Percentiles rank a stretch among this genome's conserved stretches.
phyloP scores from a whole-genome alignment of 2,329 filamentous ascomycete genomes.

The Alternaria alternata region DNA sequence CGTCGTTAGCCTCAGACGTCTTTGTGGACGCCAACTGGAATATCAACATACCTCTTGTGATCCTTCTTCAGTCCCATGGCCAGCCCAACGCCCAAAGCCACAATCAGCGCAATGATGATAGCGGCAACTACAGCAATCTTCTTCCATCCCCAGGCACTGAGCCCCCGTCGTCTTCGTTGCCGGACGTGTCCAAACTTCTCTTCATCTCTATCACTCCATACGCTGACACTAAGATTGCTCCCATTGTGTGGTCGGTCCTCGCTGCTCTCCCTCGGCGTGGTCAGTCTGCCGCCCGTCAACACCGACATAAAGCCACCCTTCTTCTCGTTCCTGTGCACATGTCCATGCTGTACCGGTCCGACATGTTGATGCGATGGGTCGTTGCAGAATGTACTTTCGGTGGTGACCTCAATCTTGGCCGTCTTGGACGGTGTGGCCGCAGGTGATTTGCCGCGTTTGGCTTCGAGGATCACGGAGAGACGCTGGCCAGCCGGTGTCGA shows the following conservation, averaged over 20 bases:
- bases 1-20: constrained; percentile 6
- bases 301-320: constrained; percentile 31
- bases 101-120: constrained; percentile 44
- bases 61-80: constrained; percentile 54
- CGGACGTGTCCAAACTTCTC: constrained; percentile 43
- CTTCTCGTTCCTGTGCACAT: constrained; percentile 22
- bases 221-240: constrained; percentile 46
- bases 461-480: constrained; percentile 52
- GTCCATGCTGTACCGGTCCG: constrained; percentile 29
- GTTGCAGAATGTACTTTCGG: constrained; percentile 41
- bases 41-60: constrained; percentile 28
- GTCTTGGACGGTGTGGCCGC: constrained; percentile 14
- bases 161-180: constrained; percentile 29
- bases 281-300: constrained; percentile 32
- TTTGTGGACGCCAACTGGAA: too few relatives aligned
- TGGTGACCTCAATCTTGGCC: constrained; percentile 38
- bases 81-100: constrained; percentile 51
- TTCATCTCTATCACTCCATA: constrained; percentile 47
- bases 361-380: constrained; percentile 38
- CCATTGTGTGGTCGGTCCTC: constrained; percentile 36
- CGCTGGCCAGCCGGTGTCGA: constrained; percentile 54
- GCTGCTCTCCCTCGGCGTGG: constrained; percentile 42
- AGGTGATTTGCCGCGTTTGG: constrained; percentile 28
- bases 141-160: constrained; percentile 51
- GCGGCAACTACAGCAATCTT: constrained; percentile 47